Evolutionary conservation across 2,329 filamentous ascomycete genomes (phyloP), one percentile per base, ranked within the genome.

Genomic region (Aspergillus chevalieri): DNA sequence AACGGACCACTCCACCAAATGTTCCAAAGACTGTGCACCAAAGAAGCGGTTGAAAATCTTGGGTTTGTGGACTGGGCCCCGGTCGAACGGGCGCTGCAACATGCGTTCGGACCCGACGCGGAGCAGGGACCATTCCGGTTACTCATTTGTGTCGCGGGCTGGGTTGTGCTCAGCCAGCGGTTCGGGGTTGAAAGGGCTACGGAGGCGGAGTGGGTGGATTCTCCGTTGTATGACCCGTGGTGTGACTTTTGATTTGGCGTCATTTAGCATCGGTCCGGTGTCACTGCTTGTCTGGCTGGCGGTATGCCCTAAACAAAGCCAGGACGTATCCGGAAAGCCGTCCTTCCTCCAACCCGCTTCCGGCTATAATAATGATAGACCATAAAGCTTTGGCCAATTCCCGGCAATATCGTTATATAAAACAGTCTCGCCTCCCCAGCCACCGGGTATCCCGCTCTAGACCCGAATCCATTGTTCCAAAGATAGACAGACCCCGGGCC

Each of bases 91-190:
- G 54, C 69, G 38, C 56, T 77, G n/a, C 57, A 61, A 24, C 52
- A 48, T 28, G 75, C 66, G 1, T 78, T 78, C 48, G 59, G 61
- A 1, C 34, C 34, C 15, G 65, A 69, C 2, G 61, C 62, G 1
- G 67, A 72, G 24, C 47, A 56, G 1, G 47, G 47, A 1, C 62
- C 66, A 3, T 70, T 77, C 57, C 60, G 74, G 30, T 56, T 62
- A 28, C 61, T 71, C 10, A 60, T 74, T 15, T 61, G 65, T 24
- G 57, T 73, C 6, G 73, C 65, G 3, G 65, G 72, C 42, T 76
- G 73, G 68, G 69, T 78, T 4, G 67, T 74, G n/a, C 47, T 78
- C 7, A 62, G 63, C 4, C 57, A 72, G 57, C 59, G 69, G 36
- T 77, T 78, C 50, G 68, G 67, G 2, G 64, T 78, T 10, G 63